phyloP scores from a whole-genome alignment of 495 filamentous ascomycete genomes.

The Chaetomium fimeti region DNA sequence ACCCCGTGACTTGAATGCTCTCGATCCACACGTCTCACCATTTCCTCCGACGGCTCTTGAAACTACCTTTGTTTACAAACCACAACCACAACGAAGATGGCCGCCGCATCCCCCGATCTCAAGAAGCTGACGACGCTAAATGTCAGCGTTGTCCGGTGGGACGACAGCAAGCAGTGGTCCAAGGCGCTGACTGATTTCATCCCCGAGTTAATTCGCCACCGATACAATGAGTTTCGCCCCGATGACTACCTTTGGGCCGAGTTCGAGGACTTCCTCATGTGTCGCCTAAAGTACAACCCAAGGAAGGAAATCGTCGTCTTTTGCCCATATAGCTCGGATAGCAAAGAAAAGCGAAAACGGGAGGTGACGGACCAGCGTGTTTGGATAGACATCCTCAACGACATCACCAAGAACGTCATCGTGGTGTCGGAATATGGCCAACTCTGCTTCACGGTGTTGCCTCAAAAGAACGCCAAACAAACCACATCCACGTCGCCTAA shows the following conservation, averaged over 20 bases:
- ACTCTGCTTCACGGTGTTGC: not conserved
- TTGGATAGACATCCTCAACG: not conserved
- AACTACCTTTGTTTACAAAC: not conserved
- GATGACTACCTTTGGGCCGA: not conserved
- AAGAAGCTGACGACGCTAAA: conserved; percentile 1
- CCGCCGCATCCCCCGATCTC: not conserved
- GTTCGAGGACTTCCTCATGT: not conserved
- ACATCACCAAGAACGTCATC: not conserved
- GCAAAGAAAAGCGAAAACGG: not conserved
- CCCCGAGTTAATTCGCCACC: not conserved
- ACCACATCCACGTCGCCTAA: too few species aligned
- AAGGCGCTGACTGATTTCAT: not conserved
- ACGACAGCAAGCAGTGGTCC: conserved; percentile 5
- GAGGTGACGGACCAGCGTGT: not conserved
- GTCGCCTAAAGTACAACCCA: not conserved
- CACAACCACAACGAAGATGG: not conserved
- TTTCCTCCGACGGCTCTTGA: not conserved
- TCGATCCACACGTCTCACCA: not conserved
- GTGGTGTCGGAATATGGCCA: not conserved
- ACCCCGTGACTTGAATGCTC: too few species aligned
- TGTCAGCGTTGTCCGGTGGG: conserved; percentile 4
- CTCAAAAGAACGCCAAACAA: not conserved
- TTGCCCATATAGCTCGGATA: not conserved
- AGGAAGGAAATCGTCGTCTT: not conserved
- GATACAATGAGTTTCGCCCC: not conserved